Base-by-base conservation (phyloP, 768 basidiomycete genomes). In the Kwoniella pini region DNA sequence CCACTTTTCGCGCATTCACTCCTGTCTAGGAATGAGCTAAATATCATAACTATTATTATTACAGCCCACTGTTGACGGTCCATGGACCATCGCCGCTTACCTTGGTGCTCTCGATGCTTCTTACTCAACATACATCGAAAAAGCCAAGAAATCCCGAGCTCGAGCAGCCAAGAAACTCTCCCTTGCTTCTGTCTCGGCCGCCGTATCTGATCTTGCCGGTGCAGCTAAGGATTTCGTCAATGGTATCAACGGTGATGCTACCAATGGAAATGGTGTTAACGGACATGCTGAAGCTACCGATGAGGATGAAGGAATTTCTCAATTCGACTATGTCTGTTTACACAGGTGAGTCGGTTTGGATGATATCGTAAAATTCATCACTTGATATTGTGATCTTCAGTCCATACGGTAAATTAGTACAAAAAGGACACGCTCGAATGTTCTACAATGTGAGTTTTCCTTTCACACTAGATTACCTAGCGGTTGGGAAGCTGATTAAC, bases 401-500 rank as follows among this genome's bases (percentile, higher is more conserved):
- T 60, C 96, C 96, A 0, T 99, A 97, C 80, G 95, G 96, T 82
- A 99, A 99, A 82, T 90, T 96, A 77, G 94, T 96, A 54, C 89
- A 96, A 79, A 99, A 97, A 81, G 93, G 91, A 43, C 88, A 95
- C 77, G 95, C 90, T 36, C 90, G 96, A 58, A 82, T 98, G 76
- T 78, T 78, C 72, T 78, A 73, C 74, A 78, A 78, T 63, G 71
- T 70, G 60, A 68, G 69, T 65, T 10, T 7, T 13, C 19, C 7
- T 19, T 28, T 26, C 21, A 33, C 6, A 4, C 22, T 36, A 2
- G 2, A n/a, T n/a, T n/a, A n/a, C n/a, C n/a, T n/a, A n/a, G n/a
- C n/a, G n/a, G n/a, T n/a, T n/a, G n/a, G n/a, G n/a, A 21, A 33
- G 30, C 50, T 60, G 39, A 50, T 42, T 13, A 54, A 4, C 19